A percentile compares a stretch with the other conserved stretches of the same genome.
Evolutionary conservation across 495 filamentous ascomycete genomes (phyloP).

Genomic region (Penicillium psychrofluorescens): DNA sequence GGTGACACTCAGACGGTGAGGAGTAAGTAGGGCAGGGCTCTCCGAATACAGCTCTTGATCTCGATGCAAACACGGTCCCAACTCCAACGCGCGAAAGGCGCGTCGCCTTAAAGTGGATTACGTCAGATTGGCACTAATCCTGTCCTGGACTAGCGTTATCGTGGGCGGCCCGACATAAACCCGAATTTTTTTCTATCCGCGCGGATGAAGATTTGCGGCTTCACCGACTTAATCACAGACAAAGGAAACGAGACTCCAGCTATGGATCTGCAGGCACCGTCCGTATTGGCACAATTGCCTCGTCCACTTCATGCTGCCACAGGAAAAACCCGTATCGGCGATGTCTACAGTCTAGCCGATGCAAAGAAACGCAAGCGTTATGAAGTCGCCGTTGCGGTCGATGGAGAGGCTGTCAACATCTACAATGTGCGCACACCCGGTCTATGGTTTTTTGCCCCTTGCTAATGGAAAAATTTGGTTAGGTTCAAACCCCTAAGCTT

Average conservation of each 20-base stretch:
- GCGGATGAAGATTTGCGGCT: no score
- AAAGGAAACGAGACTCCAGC: conserved; percentile 6
- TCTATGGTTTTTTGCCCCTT: no score
- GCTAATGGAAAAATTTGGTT: background rate
- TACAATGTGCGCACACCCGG: conserved; percentile 65
- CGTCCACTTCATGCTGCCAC: conserved; percentile 53
- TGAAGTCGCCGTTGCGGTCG: conserved; percentile 79
- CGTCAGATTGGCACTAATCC: conserved; percentile 13
- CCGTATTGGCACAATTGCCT: conserved; percentile 59
- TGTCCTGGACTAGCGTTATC: conserved; percentile 4
- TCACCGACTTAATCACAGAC: no score
- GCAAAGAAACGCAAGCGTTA: conserved; percentile 77
- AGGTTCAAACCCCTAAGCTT: conserved; percentile 75
- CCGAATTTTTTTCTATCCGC: conserved; percentile 36
- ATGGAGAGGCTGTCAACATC: conserved; percentile 86
- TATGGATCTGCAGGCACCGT: conserved; percentile 42
- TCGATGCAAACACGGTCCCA: no score
- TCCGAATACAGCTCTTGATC: no score
- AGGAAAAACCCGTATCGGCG: conserved; percentile 54
- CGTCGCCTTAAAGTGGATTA: conserved; percentile 10
- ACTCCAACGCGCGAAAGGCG: conserved; percentile 11
- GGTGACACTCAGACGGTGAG: no score
- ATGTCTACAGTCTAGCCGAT: conserved; percentile 64
- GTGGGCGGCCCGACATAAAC: conserved; percentile 20
- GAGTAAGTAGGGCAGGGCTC: no score